A percentile compares a stretch with the other conserved stretches of the same genome.
These are phyloP conservation scores for Fusarium sp. DNA, from an alignment of 2,329 filamentous ascomycete genomes.

Conservation along the genomic window DNA sequence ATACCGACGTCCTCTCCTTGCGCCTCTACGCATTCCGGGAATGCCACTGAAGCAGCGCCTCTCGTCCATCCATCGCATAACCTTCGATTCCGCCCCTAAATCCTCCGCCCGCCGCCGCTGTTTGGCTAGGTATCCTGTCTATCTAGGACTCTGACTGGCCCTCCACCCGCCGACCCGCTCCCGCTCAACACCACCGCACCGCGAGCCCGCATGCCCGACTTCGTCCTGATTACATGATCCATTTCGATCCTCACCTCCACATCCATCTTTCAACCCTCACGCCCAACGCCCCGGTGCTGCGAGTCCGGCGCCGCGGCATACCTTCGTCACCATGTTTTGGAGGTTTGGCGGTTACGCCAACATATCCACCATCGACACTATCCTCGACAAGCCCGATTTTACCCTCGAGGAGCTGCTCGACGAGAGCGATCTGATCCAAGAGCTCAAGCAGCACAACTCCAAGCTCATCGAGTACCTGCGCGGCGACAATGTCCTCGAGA, in stretches of 20 bases:
- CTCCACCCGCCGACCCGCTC: constrained; percentile 33
- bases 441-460: constrained; percentile 97
- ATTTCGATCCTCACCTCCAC: constrained; percentile 38
- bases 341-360: constrained; percentile 99
- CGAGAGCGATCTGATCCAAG: constrained; percentile 95
- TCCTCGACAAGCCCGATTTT: constrained; percentile 97
- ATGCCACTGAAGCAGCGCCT: constrained; percentile 12
- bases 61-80: not conserved
- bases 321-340: constrained; percentile 90
- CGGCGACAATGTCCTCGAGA: constrained; percentile 85
- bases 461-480: constrained; percentile 97
- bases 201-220: constrained; percentile 27
- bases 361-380: constrained; percentile 94
- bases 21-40: constrained; percentile 30
- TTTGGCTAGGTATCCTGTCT: not conserved
- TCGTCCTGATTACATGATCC: constrained; percentile 44
- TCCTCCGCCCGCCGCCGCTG: constrained; percentile 3
- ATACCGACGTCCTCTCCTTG: constrained; percentile 24
- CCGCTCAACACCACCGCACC: constrained; percentile 18
- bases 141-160: constrained; percentile 16
- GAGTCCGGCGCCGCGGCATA: constrained; percentile 49
- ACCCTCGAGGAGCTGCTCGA: constrained; percentile 95
- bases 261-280: constrained; percentile 28
- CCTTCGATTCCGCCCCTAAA: constrained; percentile 2
- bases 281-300: constrained; percentile 47